Conservation (phyloP, 495 filamentous ascomycete species). For the Beverwykella pulmonaria region DNA sequence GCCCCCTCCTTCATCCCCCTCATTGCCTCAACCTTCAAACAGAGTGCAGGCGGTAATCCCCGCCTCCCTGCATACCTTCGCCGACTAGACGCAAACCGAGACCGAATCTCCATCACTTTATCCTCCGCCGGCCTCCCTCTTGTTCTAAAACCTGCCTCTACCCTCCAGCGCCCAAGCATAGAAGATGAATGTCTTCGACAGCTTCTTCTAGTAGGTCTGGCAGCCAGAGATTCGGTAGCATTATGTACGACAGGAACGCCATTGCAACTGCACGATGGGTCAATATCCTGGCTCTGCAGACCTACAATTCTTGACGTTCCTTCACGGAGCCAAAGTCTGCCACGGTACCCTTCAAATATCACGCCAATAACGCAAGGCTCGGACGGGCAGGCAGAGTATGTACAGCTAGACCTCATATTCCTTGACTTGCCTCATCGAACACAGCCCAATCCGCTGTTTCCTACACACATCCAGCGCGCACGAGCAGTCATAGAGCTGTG, state of each 20-base stretch:
- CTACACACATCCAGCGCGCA: slow-evolving; percentile 29
- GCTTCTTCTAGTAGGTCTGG: slow-evolving; percentile 39
- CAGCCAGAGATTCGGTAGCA: slow-evolving; percentile 40
- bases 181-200: slow-evolving; percentile 42
- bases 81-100: slow-evolving; percentile 40
- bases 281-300: slow-evolving; percentile 37
- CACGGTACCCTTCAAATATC: slow-evolving; percentile 6
- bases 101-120: slow-evolving; percentile 40
- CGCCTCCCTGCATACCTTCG: slow-evolving; percentile 36
- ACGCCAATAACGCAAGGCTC: slow-evolving; percentile 27
- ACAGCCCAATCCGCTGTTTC: slow-evolving; percentile 18
- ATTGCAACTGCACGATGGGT: slow-evolving; percentile 32
- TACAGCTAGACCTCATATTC: slow-evolving; percentile 41
- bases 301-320: slow-evolving; percentile 40
- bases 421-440: slow-evolving; percentile 27
- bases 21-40: slow-evolving; percentile 39
- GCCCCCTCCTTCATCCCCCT: slow-evolving; percentile 27
- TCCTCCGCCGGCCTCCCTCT: slow-evolving; percentile 41
- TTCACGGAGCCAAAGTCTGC: not conserved
- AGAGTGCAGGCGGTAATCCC: slow-evolving; percentile 43
- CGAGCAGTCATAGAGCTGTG: slow-evolving; percentile 32
- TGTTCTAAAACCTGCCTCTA: slow-evolving; percentile 23
- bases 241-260: slow-evolving; percentile 41
- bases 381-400: slow-evolving; percentile 34
- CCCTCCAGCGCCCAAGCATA: slow-evolving; percentile 20